Evolutionary conservation across 1,284 basidiomycete genomes (phyloP).

Genomic region (Ceratobasidium theobromae): DNA sequence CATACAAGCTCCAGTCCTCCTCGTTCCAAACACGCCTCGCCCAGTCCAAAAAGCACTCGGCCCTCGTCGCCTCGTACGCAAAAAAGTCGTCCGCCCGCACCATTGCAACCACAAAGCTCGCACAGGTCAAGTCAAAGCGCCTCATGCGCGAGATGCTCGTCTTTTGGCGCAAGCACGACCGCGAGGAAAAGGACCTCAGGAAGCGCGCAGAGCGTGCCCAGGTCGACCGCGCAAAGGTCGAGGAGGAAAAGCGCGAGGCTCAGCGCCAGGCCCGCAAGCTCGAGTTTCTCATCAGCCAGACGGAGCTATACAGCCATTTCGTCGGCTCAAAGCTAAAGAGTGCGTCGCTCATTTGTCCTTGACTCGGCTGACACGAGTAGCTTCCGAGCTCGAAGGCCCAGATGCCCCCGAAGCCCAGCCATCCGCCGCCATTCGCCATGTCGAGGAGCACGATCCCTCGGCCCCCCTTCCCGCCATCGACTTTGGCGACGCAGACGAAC

Average conservation of each 20-base stretch:
- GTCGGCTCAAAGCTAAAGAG: slow-evolving; percentile 82
- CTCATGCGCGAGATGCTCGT: slow-evolving; percentile 94
- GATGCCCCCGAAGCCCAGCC: neutral
- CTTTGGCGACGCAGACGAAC: slow-evolving; percentile 71
- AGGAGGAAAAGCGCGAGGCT: slow-evolving; percentile 96
- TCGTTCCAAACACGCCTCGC: slow-evolving; percentile 64
- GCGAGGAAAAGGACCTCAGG: slow-evolving; percentile 89
- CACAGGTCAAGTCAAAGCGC: slow-evolving; percentile 83
- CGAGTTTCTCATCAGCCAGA: slow-evolving; percentile 99
- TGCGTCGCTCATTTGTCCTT: slow-evolving; percentile 9
- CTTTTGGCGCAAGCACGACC: slow-evolving; percentile 98
- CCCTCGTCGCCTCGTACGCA: slow-evolving; percentile 75
- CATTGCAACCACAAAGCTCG: slow-evolving; percentile 83
- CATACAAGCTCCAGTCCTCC: slow-evolving; percentile 73
- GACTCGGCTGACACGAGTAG: too few species aligned
- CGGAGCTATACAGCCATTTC: slow-evolving; percentile 98
- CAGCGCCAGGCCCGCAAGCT: slow-evolving; percentile 95
- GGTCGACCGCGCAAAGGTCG: slow-evolving; percentile 83
- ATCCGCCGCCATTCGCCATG: slow-evolving; percentile 19
- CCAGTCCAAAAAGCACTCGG: slow-evolving; percentile 77
- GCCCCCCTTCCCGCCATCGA: slow-evolving; percentile 15
- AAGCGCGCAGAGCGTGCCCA: slow-evolving; percentile 95
- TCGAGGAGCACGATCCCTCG: slow-evolving; percentile 16
- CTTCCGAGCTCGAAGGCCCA: too few species aligned
- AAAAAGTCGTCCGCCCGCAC: slow-evolving; percentile 78